Percentiles rank a stretch among this genome's conserved stretches.
phyloP scores from a whole-genome alignment of 768 basidiomycete genomes.

The Paxillus ammoniavirescens region DNA sequence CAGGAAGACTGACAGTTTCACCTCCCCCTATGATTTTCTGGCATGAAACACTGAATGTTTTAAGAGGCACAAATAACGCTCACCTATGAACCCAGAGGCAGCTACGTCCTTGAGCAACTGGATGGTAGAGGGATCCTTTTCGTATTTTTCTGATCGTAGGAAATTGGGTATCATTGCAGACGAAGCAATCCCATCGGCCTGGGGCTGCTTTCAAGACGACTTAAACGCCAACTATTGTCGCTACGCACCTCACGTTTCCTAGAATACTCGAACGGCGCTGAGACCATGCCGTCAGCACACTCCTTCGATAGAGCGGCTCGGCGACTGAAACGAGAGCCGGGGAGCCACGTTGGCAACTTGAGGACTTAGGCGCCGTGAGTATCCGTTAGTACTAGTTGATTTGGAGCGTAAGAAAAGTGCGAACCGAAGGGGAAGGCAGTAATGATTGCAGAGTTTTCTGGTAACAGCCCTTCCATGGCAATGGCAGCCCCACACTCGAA shows the following conservation, averaged over 20 bases:
- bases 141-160: not conserved
- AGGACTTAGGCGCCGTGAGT: not conserved
- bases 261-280: not conserved
- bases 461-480: not conserved
- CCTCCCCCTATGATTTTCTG: not conserved
- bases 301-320: not conserved
- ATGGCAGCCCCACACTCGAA: slow-evolving; percentile 18
- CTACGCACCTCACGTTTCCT: not conserved
- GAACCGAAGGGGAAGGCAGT: slow-evolving; percentile 2
- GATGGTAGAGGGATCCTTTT: slow-evolving; percentile 4
- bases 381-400: not conserved
- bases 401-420: not conserved
- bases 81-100: not conserved
- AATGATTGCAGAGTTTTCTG: not conserved
- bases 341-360: slow-evolving; percentile 31
- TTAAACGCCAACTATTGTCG: too few relatives aligned
- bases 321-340: slow-evolving; percentile 35
- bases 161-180: slow-evolving; percentile 4
- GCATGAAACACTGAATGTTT: not conserved
- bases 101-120: slow-evolving; percentile 1
- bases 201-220: not conserved
- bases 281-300: not conserved
- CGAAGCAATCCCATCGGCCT: slow-evolving; percentile 2
- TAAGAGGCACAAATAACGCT: not conserved
- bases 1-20: not conserved